Conservation (phyloP, 768 basidiomycete species). For the Strobilomyces dryophilus region DNA sequence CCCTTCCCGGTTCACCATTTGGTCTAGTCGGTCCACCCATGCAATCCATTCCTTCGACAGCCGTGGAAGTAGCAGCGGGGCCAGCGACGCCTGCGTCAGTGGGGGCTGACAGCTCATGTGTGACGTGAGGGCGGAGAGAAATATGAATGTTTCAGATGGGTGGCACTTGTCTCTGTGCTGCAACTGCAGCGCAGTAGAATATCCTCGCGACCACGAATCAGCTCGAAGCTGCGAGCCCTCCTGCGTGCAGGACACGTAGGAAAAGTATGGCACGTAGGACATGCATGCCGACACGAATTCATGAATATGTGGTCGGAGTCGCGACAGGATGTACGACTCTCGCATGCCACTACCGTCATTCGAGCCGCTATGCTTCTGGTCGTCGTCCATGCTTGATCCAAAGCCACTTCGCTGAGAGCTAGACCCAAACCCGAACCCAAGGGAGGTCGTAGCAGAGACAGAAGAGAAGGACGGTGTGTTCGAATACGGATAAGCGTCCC, state of each 20-base stretch:
- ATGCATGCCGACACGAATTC: slow-evolving; percentile 76
- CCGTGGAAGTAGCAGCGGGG: slow-evolving; percentile 56
- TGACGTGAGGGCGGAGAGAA: slow-evolving; percentile 63
- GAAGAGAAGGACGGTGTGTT: slow-evolving; percentile 36
- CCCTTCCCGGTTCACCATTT: slow-evolving; percentile 63
- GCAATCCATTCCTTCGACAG: slow-evolving; percentile 72
- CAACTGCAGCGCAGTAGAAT: slow-evolving; percentile 42
- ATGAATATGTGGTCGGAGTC: slow-evolving; percentile 67
- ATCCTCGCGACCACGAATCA: slow-evolving; percentile 34
- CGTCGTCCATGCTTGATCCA: slow-evolving; percentile 29
- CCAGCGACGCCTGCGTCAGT: slow-evolving; percentile 56
- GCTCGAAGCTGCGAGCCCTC: slow-evolving; percentile 15
- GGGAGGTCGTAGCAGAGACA: slow-evolving; percentile 32
- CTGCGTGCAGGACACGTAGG: slow-evolving; percentile 42
- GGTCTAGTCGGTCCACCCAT: slow-evolving; percentile 70
- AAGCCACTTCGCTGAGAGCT: slow-evolving; percentile 26
- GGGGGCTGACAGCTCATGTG: slow-evolving; percentile 67
- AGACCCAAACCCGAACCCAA: slow-evolving; percentile 29
- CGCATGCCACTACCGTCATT: slow-evolving; percentile 62
- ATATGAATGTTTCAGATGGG: slow-evolving; percentile 69
- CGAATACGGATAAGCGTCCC: slow-evolving; percentile 83
- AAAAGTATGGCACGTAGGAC: slow-evolving; percentile 85
- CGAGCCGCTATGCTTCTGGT: slow-evolving; percentile 16
- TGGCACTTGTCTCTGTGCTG: slow-evolving; percentile 64
- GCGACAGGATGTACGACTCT: slow-evolving; percentile 71